phyloP scores from a whole-genome alignment of 495 filamentous ascomycete species.

The Podospora comata region DNA sequence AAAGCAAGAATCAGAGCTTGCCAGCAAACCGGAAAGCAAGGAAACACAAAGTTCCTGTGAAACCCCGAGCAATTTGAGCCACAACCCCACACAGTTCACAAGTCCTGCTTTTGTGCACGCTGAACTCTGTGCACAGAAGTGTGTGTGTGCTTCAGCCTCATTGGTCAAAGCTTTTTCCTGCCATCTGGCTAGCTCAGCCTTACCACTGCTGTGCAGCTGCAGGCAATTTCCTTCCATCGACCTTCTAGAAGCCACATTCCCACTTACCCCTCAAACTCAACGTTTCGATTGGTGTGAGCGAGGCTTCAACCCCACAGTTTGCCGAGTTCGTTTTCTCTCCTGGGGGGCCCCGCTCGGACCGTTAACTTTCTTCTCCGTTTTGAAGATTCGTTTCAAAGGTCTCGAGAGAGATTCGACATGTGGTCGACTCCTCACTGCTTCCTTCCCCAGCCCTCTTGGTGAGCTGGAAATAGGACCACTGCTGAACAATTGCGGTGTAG shows the following conservation, averaged over 20 bases:
- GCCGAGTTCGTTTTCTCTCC: not conserved
- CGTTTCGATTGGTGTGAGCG: not conserved
- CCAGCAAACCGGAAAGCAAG: not conserved
- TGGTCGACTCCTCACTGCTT: not conserved
- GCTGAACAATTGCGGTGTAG: not conserved
- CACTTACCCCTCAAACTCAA: not conserved
- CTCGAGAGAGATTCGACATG: not conserved
- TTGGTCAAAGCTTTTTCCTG: conserved; percentile 1
- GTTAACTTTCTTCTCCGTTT: not conserved
- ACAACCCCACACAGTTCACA: conserved; percentile 10
- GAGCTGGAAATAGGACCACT: not conserved
- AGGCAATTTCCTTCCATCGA: conserved; percentile 18
- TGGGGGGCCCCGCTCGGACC: not conserved
- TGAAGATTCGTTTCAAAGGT: not conserved
- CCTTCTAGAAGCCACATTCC: conserved; percentile 25
- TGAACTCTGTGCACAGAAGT: conserved; percentile 15
- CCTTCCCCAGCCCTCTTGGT: not conserved
- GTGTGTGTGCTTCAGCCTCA: conserved; percentile 16
- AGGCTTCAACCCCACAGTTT: not conserved
- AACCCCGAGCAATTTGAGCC: not conserved
- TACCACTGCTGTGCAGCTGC: conserved; percentile 30
- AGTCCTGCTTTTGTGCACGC: conserved; percentile 9
- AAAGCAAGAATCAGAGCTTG: not conserved
- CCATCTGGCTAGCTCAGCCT: conserved; percentile 23
- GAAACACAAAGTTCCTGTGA: conserved; percentile 5